These are phyloP conservation scores for Colletotrichum tropicale DNA, from an alignment of 2,329 filamentous ascomycete genomes.

Conservation along the genomic window DNA sequence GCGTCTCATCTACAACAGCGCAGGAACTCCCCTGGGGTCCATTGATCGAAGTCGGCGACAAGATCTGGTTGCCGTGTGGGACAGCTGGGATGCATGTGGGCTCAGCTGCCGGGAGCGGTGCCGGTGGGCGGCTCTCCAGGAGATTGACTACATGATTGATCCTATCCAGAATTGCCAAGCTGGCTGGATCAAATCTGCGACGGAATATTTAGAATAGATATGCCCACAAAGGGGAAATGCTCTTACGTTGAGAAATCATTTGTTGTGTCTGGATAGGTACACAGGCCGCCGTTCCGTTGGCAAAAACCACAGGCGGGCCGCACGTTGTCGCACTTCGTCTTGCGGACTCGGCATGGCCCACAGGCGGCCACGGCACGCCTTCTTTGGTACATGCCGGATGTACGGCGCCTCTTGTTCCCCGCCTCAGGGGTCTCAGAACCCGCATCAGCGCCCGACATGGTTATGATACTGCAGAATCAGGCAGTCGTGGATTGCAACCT, in stretches of 20 bases:
- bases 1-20: not conserved
- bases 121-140: constrained; percentile 14
- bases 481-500: not conserved
- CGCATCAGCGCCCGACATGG: not conserved
- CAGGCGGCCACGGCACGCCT: constrained; percentile 39
- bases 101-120: not conserved
- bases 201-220: not conserved
- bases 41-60: not conserved
- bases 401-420: constrained; percentile 8
- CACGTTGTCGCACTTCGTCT: constrained; percentile 42
- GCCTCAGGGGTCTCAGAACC: not conserved
- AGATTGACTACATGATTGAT: constrained; percentile 28
- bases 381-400: constrained; percentile 22
- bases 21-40: not conserved
- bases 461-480: not conserved
- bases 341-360: constrained; percentile 37
- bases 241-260: constrained; percentile 30
- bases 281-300: constrained; percentile 32
- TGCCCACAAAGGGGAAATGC: not conserved
- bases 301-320: constrained; percentile 40
- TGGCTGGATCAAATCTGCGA: constrained; percentile 39
- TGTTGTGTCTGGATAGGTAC: constrained; percentile 32
- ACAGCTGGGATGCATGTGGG: not conserved
- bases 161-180: constrained; percentile 35
- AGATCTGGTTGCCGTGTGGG: not conserved